These are phyloP conservation scores for Fusarium concolor DNA, from an alignment of 2,329 filamentous ascomycete genomes.

Conservation along the genomic window DNA sequence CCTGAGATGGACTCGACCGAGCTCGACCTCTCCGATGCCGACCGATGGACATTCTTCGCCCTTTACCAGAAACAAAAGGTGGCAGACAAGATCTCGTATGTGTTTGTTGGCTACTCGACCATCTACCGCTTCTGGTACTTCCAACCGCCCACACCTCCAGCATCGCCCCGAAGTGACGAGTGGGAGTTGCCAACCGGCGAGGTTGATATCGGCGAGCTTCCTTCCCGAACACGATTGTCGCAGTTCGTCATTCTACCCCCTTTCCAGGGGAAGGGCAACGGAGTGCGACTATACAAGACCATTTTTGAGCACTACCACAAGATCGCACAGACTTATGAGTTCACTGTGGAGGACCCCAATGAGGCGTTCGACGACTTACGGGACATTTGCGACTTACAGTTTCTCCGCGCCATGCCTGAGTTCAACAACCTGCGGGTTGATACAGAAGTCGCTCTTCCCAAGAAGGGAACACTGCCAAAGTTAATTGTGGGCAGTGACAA, in stretches of 20 bases:
- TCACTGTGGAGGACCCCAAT: constrained; percentile 95
- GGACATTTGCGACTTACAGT: constrained; percentile 77
- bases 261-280: constrained; percentile 84
- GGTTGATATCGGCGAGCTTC: constrained; percentile 69
- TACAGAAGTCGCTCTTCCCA: constrained; percentile 61
- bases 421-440: constrained; percentile 70
- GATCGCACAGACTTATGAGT: constrained; percentile 77
- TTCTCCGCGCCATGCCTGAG: constrained; percentile 68
- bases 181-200: constrained; percentile 60
- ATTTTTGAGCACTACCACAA: constrained; percentile 79
- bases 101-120: constrained; percentile 89
- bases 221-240: constrained; percentile 85
- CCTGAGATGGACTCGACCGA: constrained; percentile 67
- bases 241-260: constrained; percentile 93
- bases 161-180: constrained; percentile 51
- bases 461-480: constrained; percentile 59
- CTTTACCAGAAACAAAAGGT: constrained; percentile 75
- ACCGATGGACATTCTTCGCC: constrained; percentile 93
- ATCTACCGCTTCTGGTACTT: constrained; percentile 87
- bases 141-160: constrained; percentile 59
- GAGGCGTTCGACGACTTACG: constrained; percentile 85
- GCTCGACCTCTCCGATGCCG: constrained; percentile 75
- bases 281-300: constrained; percentile 81
- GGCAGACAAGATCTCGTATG: constrained; percentile 69
- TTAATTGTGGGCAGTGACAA: constrained; percentile 69